phyloP scores from a whole-genome alignment of 331 rosid species.

The Saraca asoca region DNA sequence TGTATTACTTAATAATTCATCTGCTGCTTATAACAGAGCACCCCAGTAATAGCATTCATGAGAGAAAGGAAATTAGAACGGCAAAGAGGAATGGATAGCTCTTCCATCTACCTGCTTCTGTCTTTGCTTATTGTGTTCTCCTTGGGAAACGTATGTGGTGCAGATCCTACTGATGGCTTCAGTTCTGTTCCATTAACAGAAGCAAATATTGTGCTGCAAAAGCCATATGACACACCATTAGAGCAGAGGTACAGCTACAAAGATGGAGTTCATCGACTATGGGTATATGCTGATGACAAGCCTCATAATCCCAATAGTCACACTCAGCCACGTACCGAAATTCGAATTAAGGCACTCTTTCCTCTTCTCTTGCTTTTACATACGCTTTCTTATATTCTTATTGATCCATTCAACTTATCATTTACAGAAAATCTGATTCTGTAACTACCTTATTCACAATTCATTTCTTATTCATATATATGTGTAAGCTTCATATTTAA shows the following conservation, averaged over 20 bases:
- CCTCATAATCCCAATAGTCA: conserved; percentile 37
- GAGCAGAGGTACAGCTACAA: conserved; percentile 37
- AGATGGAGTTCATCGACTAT: conserved; percentile 42
- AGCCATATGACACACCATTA: conserved; percentile 43
- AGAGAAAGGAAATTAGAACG: too few species aligned
- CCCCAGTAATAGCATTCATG: too few species aligned
- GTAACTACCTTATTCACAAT: too few species aligned
- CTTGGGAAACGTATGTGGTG: conserved; percentile 19
- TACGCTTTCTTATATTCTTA: background rate
- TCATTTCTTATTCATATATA: too few species aligned
- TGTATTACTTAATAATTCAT: too few species aligned
- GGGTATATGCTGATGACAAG: conserved; percentile 60
- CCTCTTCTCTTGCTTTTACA: background rate
- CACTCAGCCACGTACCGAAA: conserved; percentile 54
- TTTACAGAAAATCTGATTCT: too few species aligned
- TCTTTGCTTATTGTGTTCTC: background rate
- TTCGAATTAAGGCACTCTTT: conserved; percentile 36
- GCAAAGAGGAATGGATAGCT: conserved; percentile 28
- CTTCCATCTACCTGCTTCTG: background rate
- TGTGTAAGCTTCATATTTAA: too few species aligned
- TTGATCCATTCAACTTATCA: too few species aligned
- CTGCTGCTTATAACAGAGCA: too few species aligned
- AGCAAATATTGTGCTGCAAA: conserved; percentile 40
- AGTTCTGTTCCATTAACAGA: conserved; percentile 37
- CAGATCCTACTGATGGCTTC: conserved; percentile 54